Evolutionary conservation across 805 yeast genomes (phyloP).

Genomic region (Spathaspora arborariae): DNA sequence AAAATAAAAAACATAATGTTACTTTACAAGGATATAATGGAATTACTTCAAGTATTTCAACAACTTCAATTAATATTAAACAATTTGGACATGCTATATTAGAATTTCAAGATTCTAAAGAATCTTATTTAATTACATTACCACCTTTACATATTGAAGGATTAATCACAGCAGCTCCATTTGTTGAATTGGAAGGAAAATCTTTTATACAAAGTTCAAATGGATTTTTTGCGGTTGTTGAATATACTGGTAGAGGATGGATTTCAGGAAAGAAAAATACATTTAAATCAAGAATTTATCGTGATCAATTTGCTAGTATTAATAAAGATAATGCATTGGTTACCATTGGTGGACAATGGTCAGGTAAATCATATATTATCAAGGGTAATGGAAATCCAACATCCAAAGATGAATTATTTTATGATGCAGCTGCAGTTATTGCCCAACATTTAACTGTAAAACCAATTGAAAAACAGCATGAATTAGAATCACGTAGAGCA

Average conservation of each 20-base stretch:
- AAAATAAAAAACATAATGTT: constrained; percentile 67
- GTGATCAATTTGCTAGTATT: constrained; percentile 45
- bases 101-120: constrained; percentile 57
- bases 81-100: constrained; percentile 90
- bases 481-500: constrained; percentile 80
- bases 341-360: constrained; percentile 92
- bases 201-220: constrained; percentile 78
- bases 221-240: constrained; percentile 72
- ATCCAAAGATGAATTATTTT: constrained; percentile 50
- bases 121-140: constrained; percentile 74
- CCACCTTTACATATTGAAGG: constrained; percentile 97
- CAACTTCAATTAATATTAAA: constrained; percentile 77
- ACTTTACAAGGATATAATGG: constrained; percentile 86
- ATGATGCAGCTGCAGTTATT: constrained; percentile 51
- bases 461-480: constrained; percentile 77
- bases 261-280: constrained; percentile 92
- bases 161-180: constrained; percentile 83
- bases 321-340: constrained; percentile 62
- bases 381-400: constrained; percentile 50
- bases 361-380: constrained; percentile 63
- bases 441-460: constrained; percentile 66
- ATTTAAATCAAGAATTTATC: constrained; percentile 79
- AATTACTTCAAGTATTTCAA: constrained; percentile 76
- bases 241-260: constrained; percentile 90
- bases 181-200: constrained; percentile 88